Evolutionary conservation across 176 grass and related monocot species (phyloP), one percentile per base, ranked within the genome.

Genomic region (Ensete ventricosum): DNA sequence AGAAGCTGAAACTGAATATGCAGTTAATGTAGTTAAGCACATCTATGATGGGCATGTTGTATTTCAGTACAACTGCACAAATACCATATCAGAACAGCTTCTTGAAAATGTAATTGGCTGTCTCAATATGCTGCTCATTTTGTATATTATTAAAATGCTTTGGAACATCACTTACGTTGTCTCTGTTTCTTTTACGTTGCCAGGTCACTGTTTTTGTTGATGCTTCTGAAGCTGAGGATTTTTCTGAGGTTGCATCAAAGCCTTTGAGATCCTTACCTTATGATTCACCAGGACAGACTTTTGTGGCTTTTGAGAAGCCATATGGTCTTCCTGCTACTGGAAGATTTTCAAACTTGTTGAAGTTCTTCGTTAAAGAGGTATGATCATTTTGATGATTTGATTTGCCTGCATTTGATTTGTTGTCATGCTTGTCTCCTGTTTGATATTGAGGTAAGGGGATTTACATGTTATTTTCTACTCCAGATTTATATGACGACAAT

Each of bases 1-100:
- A 55, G 96, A 99, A 85, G 88, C 96, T 6, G 96, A 94, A 73
- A 99, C 96, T 58, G 96, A 99, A 85, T 99, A 99, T 87, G 88
- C 96, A 72, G 91, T 99, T 55, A 99, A 81, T 86, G 96, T 84
- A 48, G 91, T 99, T 26, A 99, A 99, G 79, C 96, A 99, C 83
- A 88, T 99, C 70, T 99, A 73, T 77, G 81, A 99, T 82, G 81
- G 83, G 2, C 91, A 99, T 64, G 73, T 99, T 68, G 82, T 99
- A 52, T 79, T 99, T 54, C 96, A 99, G 74, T 99, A 91, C 71
- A 99, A 99, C 81, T 99, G 96, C 83, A 87, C 96, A 68, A 99
- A 99, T 69, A 99, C 96, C 69, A 99, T 99, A 68, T 80, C 91
- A n/a, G 96, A 99, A 69, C 96, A 99, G 22, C 80, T 99, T 55